phyloP scores from a whole-genome alignment of 805 yeast species.

The Candida insectalens region DNA sequence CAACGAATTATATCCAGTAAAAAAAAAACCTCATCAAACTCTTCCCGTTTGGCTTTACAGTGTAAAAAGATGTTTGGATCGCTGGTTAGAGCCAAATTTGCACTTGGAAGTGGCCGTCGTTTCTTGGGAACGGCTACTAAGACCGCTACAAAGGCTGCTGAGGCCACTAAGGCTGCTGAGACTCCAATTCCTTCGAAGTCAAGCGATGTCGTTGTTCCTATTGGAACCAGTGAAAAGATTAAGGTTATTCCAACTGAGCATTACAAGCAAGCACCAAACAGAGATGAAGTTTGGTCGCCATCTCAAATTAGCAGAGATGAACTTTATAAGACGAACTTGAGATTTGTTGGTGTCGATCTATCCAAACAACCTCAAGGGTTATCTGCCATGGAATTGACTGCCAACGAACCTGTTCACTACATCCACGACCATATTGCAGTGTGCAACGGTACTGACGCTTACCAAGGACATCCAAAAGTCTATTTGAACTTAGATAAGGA shows the following conservation, averaged over 20 bases:
- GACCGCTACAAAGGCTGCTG: conserved; percentile 6
- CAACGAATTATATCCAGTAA: neutral
- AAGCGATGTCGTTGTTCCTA: neutral
- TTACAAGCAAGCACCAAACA: conserved; percentile 63
- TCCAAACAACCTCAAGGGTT: conserved; percentile 65
- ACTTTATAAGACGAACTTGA: conserved; percentile 42
- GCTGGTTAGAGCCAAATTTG: neutral
- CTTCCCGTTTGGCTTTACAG: too few species aligned
- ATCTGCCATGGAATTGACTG: conserved; percentile 78
- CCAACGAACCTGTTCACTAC: conserved; percentile 60
- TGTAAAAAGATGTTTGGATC: neutral
- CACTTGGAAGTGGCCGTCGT: neutral
- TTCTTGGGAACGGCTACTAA: conserved; percentile 7
- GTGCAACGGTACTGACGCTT: conserved; percentile 73
- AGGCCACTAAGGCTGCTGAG: conserved; percentile 4
- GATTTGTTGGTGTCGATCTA: conserved; percentile 67
- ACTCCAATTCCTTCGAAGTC: conserved; percentile 5
- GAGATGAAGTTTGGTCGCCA: conserved; percentile 59
- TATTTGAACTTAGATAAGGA: conserved; percentile 75
- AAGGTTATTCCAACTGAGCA: conserved; percentile 8
- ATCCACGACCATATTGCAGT: conserved; percentile 56
- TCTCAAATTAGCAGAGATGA: conserved; percentile 55
- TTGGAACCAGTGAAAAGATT: conserved; percentile 4
- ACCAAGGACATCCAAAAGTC: conserved; percentile 79
- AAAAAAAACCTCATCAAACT: too few species aligned